Conservation (phyloP, 495 filamentous ascomycete genomes). For the Amniculicola lignicola region DNA sequence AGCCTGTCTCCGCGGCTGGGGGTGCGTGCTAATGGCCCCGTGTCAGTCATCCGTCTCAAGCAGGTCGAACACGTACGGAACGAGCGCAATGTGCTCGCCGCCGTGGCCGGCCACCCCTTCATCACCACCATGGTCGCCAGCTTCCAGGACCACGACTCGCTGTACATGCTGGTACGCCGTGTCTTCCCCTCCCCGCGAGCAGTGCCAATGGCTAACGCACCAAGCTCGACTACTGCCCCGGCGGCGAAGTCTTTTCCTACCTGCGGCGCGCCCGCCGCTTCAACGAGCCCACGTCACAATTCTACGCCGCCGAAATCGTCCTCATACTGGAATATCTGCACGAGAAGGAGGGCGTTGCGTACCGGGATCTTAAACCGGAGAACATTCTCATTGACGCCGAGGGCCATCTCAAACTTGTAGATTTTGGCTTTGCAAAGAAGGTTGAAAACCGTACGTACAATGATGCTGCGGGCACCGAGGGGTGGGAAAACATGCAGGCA, state of each 20-base stretch:
- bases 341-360: slow-evolving; percentile 81
- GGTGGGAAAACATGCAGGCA: not conserved
- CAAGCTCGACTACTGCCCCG: slow-evolving; percentile 84
- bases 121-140: slow-evolving; percentile 88
- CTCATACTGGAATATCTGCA: slow-evolving; percentile 91
- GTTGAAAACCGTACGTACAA: slow-evolving; percentile 55
- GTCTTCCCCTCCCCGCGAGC: not conserved
- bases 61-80: slow-evolving; percentile 97
- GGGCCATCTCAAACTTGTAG: slow-evolving; percentile 94
- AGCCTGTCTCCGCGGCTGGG: not conserved
- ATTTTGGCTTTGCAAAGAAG: slow-evolving; percentile 95
- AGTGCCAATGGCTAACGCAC: slow-evolving; percentile 10
- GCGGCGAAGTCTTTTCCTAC: slow-evolving; percentile 94
- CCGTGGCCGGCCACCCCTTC: slow-evolving; percentile 89
- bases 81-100: slow-evolving; percentile 80
- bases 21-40: slow-evolving; percentile 23
- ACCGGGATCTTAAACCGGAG: slow-evolving; percentile 94
- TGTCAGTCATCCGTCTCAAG: slow-evolving; percentile 85
- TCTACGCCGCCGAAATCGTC: slow-evolving; percentile 95
- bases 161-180: slow-evolving; percentile 81
- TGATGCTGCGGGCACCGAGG: not conserved
- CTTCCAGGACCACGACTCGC: slow-evolving; percentile 81
- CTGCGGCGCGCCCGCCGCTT: slow-evolving; percentile 82
- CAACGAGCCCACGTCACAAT: slow-evolving; percentile 76
- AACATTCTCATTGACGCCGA: slow-evolving; percentile 90